phyloP scores from a whole-genome alignment of 495 filamentous ascomycete genomes.

The Xylaria scruposa region DNA sequence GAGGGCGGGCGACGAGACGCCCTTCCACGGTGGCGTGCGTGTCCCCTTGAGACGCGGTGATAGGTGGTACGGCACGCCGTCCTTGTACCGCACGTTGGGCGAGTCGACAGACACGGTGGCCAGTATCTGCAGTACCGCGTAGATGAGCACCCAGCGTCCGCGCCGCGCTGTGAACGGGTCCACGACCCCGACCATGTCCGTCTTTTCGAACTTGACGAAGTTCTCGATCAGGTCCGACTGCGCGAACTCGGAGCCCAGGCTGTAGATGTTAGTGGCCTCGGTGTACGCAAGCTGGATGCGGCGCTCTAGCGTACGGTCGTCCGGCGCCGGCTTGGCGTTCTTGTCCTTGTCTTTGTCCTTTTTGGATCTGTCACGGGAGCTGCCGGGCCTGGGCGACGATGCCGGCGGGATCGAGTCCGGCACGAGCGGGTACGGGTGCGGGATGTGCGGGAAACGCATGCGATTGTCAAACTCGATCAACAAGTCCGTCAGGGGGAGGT shows the following conservation, averaged over 20 bases:
- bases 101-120: conserved; percentile 72
- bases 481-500: conserved; percentile 70
- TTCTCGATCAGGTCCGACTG: conserved; percentile 64
- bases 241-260: conserved; percentile 60
- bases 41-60: conserved; percentile 63
- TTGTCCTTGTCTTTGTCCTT: conserved; percentile 46
- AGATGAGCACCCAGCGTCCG: conserved; percentile 76
- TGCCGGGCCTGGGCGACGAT: conserved; percentile 27
- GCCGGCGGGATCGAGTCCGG: conserved; percentile 57
- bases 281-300: conserved; percentile 67
- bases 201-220: conserved; percentile 69
- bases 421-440: conserved; percentile 71
- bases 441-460: conserved; percentile 69
- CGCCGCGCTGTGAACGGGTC: conserved; percentile 66
- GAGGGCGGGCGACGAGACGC: conserved; percentile 39
- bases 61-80: conserved; percentile 69
- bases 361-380: conserved; percentile 38
- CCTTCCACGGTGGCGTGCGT: conserved; percentile 65
- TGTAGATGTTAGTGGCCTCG: conserved; percentile 72
- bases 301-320: conserved; percentile 46
- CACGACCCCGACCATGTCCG: conserved; percentile 53
- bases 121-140: conserved; percentile 72
- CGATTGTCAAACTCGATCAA: conserved; percentile 70
- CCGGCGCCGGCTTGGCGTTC: conserved; percentile 33
- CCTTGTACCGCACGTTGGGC: conserved; percentile 63